Evolutionary conservation across 2,329 filamentous ascomycete species (phyloP).

Genomic region (Nothomitra cinnamomea): DNA sequence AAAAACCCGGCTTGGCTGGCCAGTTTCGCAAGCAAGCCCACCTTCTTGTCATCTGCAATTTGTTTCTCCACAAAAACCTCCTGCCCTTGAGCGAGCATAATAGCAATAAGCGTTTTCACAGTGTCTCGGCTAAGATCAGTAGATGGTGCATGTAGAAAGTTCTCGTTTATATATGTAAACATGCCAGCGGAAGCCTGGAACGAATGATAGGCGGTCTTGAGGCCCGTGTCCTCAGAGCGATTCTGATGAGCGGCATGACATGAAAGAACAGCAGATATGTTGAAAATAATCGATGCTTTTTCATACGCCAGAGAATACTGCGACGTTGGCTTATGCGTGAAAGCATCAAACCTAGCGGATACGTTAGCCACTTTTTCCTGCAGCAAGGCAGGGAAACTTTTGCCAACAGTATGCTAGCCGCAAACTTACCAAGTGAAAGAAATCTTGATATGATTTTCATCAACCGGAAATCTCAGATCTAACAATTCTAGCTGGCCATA

Average conservation of each 20-base stretch:
- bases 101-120: slow-evolving; percentile 79
- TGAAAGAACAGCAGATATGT: slow-evolving; percentile 91
- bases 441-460: slow-evolving; percentile 98
- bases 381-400: background rate
- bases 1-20: slow-evolving; percentile 80
- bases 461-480: slow-evolving; percentile 87
- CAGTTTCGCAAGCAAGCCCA: slow-evolving; percentile 78
- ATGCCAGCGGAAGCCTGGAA: slow-evolving; percentile 97
- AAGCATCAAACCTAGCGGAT: slow-evolving; percentile 77
- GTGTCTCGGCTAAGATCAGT: slow-evolving; percentile 93
- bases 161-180: slow-evolving; percentile 99
- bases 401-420: background rate
- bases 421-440: slow-evolving; percentile 76
- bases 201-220: slow-evolving; percentile 95
- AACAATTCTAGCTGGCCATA: slow-evolving; percentile 93
- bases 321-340: slow-evolving; percentile 91
- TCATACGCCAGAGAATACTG: slow-evolving; percentile 96
- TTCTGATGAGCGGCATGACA: slow-evolving; percentile 91
- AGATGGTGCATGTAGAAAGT: slow-evolving; percentile 92
- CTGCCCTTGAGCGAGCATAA: slow-evolving; percentile 90
- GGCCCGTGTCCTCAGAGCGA: slow-evolving; percentile 73
- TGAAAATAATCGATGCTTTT: slow-evolving; percentile 98
- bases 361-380: background rate
- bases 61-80: slow-evolving; percentile 98
- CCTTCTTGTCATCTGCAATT: slow-evolving; percentile 80